A percentile compares a stretch with the other conserved stretches of the same genome.
phyloP scores from a whole-genome alignment of 495 filamentous ascomycete species.

The Neurospora intermedia region DNA sequence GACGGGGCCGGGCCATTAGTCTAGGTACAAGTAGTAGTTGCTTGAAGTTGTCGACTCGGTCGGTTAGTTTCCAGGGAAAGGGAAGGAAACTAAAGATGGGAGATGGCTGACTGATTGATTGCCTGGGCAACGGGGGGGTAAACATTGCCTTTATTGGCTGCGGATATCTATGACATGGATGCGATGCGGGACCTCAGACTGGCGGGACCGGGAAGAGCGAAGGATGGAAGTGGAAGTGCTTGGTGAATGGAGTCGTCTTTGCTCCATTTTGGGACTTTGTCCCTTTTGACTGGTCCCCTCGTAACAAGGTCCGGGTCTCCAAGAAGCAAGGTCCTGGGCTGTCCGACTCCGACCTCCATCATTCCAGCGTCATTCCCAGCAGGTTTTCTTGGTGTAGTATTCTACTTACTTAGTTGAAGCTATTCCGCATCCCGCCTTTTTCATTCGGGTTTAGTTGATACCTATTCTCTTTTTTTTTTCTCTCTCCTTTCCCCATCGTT shows the following conservation, averaged over 20 bases:
- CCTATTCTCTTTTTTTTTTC: not conserved
- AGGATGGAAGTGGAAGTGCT: not conserved
- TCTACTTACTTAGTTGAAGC: not conserved
- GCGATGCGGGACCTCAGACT: not conserved
- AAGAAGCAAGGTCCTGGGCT: not conserved
- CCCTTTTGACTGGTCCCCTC: slow-evolving; percentile 1
- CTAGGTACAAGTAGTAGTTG: too few species aligned
- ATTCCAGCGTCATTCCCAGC: not conserved
- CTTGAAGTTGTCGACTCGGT: not conserved
- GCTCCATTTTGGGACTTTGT: not conserved
- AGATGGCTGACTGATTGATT: not conserved
- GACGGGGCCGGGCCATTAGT: too few species aligned
- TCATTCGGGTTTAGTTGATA: not conserved
- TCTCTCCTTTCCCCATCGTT: not conserved
- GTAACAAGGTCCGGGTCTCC: not conserved
- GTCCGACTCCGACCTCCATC: not conserved
- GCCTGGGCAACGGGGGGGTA: slow-evolving; percentile 10
- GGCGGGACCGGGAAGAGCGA: not conserved
- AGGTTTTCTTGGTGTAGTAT: not conserved
- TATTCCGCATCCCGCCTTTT: slow-evolving; percentile 4
- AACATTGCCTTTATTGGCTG: slow-evolving; percentile 9
- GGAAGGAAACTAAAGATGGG: not conserved
- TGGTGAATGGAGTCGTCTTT: not conserved
- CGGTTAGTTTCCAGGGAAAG: not conserved
- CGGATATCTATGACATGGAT: not conserved